Evolutionary conservation across 2,329 filamentous ascomycete species (phyloP), one percentile per base, ranked within the genome.

Genomic region (Nigrograna mackinnonii): DNA sequence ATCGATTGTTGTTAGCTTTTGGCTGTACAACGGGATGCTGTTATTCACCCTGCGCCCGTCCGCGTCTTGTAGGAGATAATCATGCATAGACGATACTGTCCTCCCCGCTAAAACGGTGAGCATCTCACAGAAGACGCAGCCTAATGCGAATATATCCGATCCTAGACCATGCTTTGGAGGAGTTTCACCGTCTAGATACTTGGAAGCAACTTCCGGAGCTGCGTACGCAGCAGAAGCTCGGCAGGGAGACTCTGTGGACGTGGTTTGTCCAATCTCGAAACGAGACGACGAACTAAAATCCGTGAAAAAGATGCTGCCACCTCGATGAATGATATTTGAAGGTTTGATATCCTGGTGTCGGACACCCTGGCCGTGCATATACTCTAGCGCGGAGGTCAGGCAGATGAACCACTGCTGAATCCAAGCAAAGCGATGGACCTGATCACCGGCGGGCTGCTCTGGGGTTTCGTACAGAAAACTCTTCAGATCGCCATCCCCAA

Each of bases 311-410:
- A 46, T 39, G 13, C 36, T n/a, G 6, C 22, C 22, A 7, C 28
- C 30, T 6, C 35, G 39, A 21, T 46, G 40, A 14, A 46, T 31
- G 16, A 46, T 46, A 22, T 46, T 46, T n/a, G 7, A 18, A 4
- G 35, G 44, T 22, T 46, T 46, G 20, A 46, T 43, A 31, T 43
- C 44, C 18, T 43, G 14, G 20, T 46, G 44, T 16, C 21, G 44
- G 34, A 46, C 22, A 4, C 30, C 11, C 20, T 39, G 6, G 12
- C 6, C 12, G 28, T 46, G 44, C 16, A 46, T 37, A 31, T 46
- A 46, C 20, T 21, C 20, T 7, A 46, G 22, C 3, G 39, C 44
- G 13, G 44, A 38, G 4, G 39, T 7, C 16, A 46, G 31, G 32
- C 44, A 46, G 3, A 7, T 21, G 19, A 46, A 46, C 40, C 39